These are phyloP conservation scores for Psidium guajava DNA, from an alignment of 345 rosid species.

Conservation along the genomic window DNA sequence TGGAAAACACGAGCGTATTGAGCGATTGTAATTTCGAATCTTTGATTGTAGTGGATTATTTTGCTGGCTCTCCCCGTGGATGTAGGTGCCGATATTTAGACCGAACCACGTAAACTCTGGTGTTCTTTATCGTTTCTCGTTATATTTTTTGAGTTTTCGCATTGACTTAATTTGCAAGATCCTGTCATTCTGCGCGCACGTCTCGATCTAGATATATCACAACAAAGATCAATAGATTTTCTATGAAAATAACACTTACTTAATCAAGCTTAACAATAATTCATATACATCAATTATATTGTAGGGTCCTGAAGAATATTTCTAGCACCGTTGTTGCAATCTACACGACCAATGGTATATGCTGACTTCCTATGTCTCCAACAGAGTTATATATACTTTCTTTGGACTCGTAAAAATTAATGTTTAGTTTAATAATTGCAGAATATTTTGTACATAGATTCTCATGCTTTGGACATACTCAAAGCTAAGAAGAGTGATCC, in stretches of 20 bases:
- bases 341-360: constrained; percentile 17
- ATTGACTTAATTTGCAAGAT: too few relatives aligned
- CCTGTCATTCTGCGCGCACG: too few relatives aligned
- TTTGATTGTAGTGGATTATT: too few relatives aligned
- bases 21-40: too few relatives aligned
- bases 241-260: background rate
- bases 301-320: constrained; percentile 29
- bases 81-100: too few relatives aligned
- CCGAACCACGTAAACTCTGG: too few relatives aligned
- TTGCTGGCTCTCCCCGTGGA: too few relatives aligned
- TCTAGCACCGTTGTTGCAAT: constrained; percentile 22
- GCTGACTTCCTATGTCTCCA: background rate
- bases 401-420: background rate
- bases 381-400: background rate
- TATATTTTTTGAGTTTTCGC: too few relatives aligned
- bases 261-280: background rate
- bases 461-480: constrained; percentile 21
- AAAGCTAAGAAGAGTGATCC: constrained; percentile 5
- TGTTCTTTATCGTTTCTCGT: too few relatives aligned
- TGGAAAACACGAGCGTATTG: too few relatives aligned
- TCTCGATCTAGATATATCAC: too few relatives aligned
- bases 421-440: background rate
- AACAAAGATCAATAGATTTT: background rate
- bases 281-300: background rate
- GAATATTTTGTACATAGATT: constrained; percentile 6